Percentiles rank a stretch among this genome's conserved stretches.
These are phyloP conservation scores for Penicillium nordicum DNA, from an alignment of 2,329 filamentous ascomycete genomes.

Conservation along the genomic window DNA sequence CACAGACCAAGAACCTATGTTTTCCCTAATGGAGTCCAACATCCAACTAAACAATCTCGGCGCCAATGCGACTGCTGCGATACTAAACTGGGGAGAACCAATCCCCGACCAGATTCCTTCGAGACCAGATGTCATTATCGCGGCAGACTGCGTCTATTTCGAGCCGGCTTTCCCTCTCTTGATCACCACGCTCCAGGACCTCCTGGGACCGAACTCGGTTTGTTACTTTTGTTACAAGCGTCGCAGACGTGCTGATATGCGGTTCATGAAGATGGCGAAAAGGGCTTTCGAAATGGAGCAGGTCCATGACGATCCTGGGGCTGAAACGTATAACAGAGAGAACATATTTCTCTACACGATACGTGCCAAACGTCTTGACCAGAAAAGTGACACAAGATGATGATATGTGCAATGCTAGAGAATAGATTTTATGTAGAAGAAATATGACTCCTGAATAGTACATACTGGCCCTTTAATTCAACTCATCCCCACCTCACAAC, in stretches of 20 bases:
- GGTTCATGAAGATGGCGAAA: conserved; percentile 68
- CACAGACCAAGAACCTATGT: conserved; percentile 86
- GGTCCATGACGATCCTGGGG: conserved; percentile 54
- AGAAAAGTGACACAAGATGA: neutral
- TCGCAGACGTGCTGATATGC: conserved; percentile 73
- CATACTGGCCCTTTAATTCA: conserved; percentile 6
- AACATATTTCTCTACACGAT: conserved; percentile 41
- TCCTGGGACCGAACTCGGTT: conserved; percentile 63
- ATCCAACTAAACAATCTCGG: conserved; percentile 74
- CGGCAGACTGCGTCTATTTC: conserved; percentile 95
- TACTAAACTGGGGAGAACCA: conserved; percentile 72
- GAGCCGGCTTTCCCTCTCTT: conserved; percentile 91
- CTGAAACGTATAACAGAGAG: conserved; percentile 35
- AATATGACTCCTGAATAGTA: conserved; percentile 4
- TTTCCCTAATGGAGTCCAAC: conserved; percentile 80
- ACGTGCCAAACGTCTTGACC: conserved; percentile 20
- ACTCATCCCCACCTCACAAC: conserved; percentile 21
- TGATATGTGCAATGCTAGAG: conserved; percentile 10
- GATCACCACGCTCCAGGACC: conserved; percentile 69
- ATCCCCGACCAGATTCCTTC: conserved; percentile 36
- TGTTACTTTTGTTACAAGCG: conserved; percentile 96
- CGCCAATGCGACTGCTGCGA: conserved; percentile 59
- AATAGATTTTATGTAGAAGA: conserved; percentile 11
- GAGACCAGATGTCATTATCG: conserved; percentile 78
- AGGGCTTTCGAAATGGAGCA: conserved; percentile 64